phyloP scores from a whole-genome alignment of 2,329 filamentous ascomycete genomes.

The Botryotinia calthae region DNA sequence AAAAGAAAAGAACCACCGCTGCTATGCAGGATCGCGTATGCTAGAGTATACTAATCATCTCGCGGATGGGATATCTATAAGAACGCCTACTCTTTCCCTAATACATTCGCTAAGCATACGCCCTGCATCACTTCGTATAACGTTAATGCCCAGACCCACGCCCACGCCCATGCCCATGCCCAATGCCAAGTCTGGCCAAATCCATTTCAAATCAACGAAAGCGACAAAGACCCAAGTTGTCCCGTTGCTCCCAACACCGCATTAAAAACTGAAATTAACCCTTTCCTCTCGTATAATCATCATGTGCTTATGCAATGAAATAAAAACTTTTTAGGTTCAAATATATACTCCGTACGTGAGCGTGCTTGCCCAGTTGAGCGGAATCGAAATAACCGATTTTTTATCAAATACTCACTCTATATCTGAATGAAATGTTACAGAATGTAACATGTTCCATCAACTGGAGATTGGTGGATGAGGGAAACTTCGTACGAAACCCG shows the following conservation, averaged over 20 bases:
- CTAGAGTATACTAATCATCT: not conserved
- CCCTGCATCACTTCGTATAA: slow-evolving; percentile 2
- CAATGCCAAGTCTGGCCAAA: not conserved
- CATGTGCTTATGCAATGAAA: not conserved
- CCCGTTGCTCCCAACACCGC: slow-evolving; percentile 10
- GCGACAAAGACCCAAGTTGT: not conserved
- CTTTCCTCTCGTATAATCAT: slow-evolving; percentile 2
- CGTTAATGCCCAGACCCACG: not conserved
- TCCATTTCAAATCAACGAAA: not conserved
- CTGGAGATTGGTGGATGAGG: slow-evolving; percentile 10
- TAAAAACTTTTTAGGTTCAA: not conserved
- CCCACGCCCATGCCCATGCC: not conserved
- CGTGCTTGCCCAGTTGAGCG: not conserved
- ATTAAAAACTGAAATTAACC: not conserved
- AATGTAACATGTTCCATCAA: not conserved
- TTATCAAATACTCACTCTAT: not conserved
- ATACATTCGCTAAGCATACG: not conserved
- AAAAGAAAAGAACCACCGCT: slow-evolving; percentile 3
- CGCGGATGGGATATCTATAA: slow-evolving; percentile 13
- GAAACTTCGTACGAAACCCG: slow-evolving; percentile 15
- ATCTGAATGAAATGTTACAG: not conserved
- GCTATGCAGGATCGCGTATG: slow-evolving; percentile 11
- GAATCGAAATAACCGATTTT: not conserved
- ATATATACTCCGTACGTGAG: slow-evolving; percentile 2
- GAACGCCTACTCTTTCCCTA: not conserved